Percentiles rank a stretch among this genome's conserved stretches.
phyloP scores from a whole-genome alignment of 2,329 filamentous ascomycete species.

The Calonectria montana region DNA sequence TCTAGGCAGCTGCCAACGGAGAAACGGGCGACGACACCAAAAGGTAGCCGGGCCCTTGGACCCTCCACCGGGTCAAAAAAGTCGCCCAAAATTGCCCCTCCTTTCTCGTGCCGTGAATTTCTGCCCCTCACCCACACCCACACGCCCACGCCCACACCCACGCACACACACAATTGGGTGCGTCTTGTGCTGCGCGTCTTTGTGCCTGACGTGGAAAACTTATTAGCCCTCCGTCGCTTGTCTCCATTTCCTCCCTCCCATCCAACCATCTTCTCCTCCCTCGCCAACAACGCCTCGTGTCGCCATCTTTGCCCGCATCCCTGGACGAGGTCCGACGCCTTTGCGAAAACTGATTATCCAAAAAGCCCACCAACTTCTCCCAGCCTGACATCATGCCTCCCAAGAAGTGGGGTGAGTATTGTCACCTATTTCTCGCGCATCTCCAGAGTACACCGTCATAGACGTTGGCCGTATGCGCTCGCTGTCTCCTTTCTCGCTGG shows the following conservation, averaged over 20 bases:
- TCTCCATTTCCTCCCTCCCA: conserved; percentile 7
- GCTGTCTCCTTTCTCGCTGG: background rate
- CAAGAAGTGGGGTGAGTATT: conserved; percentile 56
- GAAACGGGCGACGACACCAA: background rate
- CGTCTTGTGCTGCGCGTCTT: conserved; percentile 24
- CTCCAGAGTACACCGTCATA: background rate
- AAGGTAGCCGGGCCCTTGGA: background rate
- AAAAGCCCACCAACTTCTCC: conserved; percentile 25
- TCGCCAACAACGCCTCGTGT: background rate
- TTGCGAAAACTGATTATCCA: conserved; percentile 1
- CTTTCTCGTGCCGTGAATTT: conserved; percentile 29
- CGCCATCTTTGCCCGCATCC: conserved; percentile 3
- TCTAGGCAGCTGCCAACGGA: background rate
- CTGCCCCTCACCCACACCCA: conserved; percentile 20
- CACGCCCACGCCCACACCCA: conserved; percentile 33
- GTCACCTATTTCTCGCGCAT: background rate
- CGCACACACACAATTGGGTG: conserved; percentile 15
- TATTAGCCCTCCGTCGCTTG: conserved; percentile 19
- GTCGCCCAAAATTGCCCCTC: conserved; percentile 26
- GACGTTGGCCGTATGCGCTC: background rate
- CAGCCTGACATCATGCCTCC: conserved; percentile 55
- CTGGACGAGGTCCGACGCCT: conserved; percentile 14
- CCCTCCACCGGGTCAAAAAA: conserved; percentile 4
- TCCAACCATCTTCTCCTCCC: conserved; percentile 13
- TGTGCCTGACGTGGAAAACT: conserved; percentile 32